These are phyloP conservation scores for Candida tetrigidarum DNA, from an alignment of 1,139 yeast genomes.

Conservation along the genomic window DNA sequence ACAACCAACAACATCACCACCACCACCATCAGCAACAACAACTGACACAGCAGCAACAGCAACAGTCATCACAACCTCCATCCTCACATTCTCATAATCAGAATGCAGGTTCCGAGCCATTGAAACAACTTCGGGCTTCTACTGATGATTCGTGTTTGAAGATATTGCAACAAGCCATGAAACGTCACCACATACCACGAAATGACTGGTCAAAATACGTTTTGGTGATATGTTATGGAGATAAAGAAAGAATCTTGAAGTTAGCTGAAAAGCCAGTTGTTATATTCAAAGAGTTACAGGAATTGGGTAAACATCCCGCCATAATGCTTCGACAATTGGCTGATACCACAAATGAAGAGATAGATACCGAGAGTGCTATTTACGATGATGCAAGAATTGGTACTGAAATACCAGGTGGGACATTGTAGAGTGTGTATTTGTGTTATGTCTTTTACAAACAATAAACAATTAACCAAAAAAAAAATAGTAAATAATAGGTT, in stretches of 20 bases:
- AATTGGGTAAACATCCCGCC: conserved; percentile 87
- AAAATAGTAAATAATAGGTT: background rate
- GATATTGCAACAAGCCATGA: conserved; percentile 88
- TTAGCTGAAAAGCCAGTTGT: conserved; percentile 88
- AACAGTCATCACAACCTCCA: background rate
- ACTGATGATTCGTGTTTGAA: conserved; percentile 93
- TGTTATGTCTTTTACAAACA: background rate
- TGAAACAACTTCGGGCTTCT: conserved; percentile 84
- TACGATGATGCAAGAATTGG: conserved; percentile 50
- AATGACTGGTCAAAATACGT: conserved; percentile 92
- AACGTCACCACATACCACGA: conserved; percentile 76
- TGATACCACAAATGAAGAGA: conserved; percentile 25
- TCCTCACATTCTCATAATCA: conserved; percentile 5
- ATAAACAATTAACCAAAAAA: background rate
- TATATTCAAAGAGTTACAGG: conserved; percentile 87
- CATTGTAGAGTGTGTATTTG: conserved; percentile 29
- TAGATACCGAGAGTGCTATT: conserved; percentile 37
- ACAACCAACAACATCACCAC: background rate
- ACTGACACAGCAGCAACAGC: background rate
- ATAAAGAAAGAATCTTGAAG: conserved; percentile 82
- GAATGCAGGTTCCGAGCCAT: conserved; percentile 55
- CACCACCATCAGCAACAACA: conserved; percentile 9
- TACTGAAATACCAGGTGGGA: conserved; percentile 60
- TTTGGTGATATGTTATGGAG: conserved; percentile 88
- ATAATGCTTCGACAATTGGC: conserved; percentile 91